Conservation (phyloP, 495 filamentous ascomycete species). For the Cairneyella variabilis region DNA sequence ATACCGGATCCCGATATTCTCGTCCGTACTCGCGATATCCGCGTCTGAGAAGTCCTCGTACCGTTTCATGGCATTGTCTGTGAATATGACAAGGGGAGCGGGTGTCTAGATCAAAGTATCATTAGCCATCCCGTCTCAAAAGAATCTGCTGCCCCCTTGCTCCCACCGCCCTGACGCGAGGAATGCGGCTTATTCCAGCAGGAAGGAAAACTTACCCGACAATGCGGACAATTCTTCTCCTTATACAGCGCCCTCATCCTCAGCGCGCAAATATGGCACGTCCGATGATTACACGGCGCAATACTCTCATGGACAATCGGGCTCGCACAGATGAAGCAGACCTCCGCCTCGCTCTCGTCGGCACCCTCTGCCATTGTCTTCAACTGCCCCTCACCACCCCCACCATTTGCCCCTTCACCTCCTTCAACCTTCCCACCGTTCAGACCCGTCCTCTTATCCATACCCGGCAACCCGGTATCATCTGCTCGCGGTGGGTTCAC, state of each 20-base stretch:
- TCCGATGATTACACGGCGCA: constrained; percentile 89
- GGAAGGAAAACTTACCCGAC: constrained; percentile 57
- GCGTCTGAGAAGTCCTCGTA: constrained; percentile 74
- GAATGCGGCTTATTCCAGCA: too few relatives aligned
- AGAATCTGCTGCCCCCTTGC: too few relatives aligned
- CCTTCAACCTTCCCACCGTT: neutral
- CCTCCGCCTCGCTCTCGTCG: constrained; percentile 65
- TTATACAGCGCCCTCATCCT: constrained; percentile 91
- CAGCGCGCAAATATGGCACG: constrained; percentile 92
- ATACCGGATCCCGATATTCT: constrained; percentile 85
- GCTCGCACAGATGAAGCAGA: constrained; percentile 97
- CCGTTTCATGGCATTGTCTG: constrained; percentile 71
- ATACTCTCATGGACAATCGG: constrained; percentile 78
- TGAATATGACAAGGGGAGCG: constrained; percentile 84
- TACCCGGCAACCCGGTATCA: neutral
- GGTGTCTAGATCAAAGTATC: constrained; percentile 55
- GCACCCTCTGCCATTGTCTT: constrained; percentile 18
- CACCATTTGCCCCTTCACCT: too few relatives aligned
- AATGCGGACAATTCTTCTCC: constrained; percentile 91
- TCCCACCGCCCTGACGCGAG: too few relatives aligned
- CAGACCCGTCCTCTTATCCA: neutral
- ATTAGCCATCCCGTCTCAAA: too few relatives aligned
- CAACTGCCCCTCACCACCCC: neutral
- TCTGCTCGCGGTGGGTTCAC: too few relatives aligned
- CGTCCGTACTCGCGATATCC: constrained; percentile 72